Base-by-base conservation (phyloP, 75 land plant species). In the Azolla pinnata region DNA sequence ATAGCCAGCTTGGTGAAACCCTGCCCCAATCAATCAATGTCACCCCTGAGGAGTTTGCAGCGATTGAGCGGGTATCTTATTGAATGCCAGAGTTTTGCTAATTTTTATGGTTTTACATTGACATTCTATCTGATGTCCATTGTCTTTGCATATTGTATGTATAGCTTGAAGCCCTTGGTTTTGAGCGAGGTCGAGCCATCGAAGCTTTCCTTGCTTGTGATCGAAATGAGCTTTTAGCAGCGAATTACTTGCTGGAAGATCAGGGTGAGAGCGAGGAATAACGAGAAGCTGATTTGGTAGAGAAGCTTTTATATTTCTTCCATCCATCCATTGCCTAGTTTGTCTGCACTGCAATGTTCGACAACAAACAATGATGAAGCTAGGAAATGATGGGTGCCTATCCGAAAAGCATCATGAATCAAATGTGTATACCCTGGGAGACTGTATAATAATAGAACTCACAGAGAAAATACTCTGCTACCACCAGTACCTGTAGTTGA, bases 11-110 rank as follows among this genome's bases (percentile, higher is more conserved):
- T 19, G 84, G 79, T 4, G 76, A 66, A 42, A 81, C 75, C 35
- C 63, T 79, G 85, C 97, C 97, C 16, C 97, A 90, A 61, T 62
- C 96, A 8, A 56, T 90, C 7, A 56, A 63, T 33, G 93, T 90
- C 45, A 90, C 97, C 8, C 93, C 93, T 0, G 97, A 90, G 66
- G 97, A 90, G 62, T 74, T 88, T 45, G 92, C 87, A 62, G 93
- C 97, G 29, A 87, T 90, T 60, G 93, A 87, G 44, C 81, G 97
- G 40, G 97, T 90, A 83, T 65, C 85, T 78, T 58, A 1, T 10
- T 44, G 10, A 0, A 4, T 18, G 2, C 2, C 17, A 46, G 4
- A 17, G 49, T 18, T 46, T 4, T 4, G 21, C 17, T 4, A 3
- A 46, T 46, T 4, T 17, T 14, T 4, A 23, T 35, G 32, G 0